Evolutionary conservation across 805 yeast species (phyloP), one percentile per base, ranked within the genome.

Genomic region (Wickerhamiella shivajii): DNA sequence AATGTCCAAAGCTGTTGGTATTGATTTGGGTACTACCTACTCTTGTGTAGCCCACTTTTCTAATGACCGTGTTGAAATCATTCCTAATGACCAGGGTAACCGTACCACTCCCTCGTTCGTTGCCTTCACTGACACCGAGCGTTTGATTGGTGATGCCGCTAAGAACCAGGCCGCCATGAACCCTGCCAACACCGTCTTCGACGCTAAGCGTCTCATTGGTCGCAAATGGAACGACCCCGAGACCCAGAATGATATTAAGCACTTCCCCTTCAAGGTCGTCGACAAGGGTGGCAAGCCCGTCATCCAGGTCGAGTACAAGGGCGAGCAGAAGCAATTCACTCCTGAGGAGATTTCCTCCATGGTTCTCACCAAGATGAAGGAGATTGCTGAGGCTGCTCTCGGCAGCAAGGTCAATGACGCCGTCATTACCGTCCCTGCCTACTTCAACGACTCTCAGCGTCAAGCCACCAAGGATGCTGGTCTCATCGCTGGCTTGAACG

Each of bases 61-160:
- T 51, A 79, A 79, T 55, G 37, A 24, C 23, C 92, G 87, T 49
- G 96, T 85, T 34, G 96, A 85, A 64, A 85, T 84, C 60, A 79
- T 84, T 56, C 94, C 96, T 53, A 84, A 84, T 59, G 96, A 85
- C 61, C 96, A 84, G 69, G 96, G 96, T 74, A 84, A 84, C 73
- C 81, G 96, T 71, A 84, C 85, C 40, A 85, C 96, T 38, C 95
- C 96, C 38, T 85, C 95, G 20, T 85, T 77, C 57, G 96, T 85
- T 37, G 94, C 94, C 27, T 84, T 84, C 67, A 80, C 93, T 35
- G 90, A 78, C 47, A 71, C 78, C 37, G 96, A 84, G 68, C 75
- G 95, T 65, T 68, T 83, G 52, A 80, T 83, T 53, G 95, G 95
- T 65, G 95, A 83, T 60, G 87, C 95, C 47, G 96, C 95, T 45